Conservation (phyloP, 306 rosid species). For the Acacia confusa region DNA sequence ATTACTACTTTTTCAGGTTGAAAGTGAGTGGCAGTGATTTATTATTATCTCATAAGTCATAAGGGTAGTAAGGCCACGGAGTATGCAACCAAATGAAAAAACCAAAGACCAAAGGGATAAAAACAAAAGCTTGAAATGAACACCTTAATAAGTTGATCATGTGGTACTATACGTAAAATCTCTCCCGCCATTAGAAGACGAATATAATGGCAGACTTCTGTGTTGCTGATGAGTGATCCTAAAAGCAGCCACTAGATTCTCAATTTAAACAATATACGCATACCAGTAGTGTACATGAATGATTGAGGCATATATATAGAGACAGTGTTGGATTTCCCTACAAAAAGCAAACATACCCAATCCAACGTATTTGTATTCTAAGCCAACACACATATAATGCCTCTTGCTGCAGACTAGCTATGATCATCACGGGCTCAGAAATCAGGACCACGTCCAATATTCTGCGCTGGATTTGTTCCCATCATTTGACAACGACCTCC, state of each 20-base stretch:
- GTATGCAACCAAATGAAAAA: slow-evolving; percentile 5
- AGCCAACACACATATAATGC: slow-evolving; percentile 23
- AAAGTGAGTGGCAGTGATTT: slow-evolving; percentile 43
- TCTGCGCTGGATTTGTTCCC: slow-evolving; percentile 61
- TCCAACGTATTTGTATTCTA: slow-evolving; percentile 3
- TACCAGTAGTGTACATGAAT: not conserved
- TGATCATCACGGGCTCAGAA: slow-evolving; percentile 35
- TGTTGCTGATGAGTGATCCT: slow-evolving; percentile 20
- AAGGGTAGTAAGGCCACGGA: slow-evolving; percentile 28
- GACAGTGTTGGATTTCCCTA: slow-evolving; percentile 34
- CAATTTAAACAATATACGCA: slow-evolving; percentile 15
- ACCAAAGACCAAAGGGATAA: not conserved
- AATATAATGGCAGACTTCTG: slow-evolving; percentile 27
- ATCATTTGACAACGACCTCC: slow-evolving; percentile 59
- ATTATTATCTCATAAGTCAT: no score
- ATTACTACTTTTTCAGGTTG: slow-evolving; percentile 6
- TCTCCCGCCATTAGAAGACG: slow-evolving; percentile 35
- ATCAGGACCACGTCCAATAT: slow-evolving; percentile 60
- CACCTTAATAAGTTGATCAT: not conserved
- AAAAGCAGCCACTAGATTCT: slow-evolving; percentile 31
- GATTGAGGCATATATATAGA: slow-evolving; percentile 22
- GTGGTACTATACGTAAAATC: slow-evolving; percentile 29
- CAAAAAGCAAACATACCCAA: slow-evolving; percentile 13
- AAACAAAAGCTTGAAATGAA: not conserved
- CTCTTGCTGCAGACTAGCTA: slow-evolving; percentile 30